Conservation (phyloP, 192 early-diverging fungal genomes). For the Gonapodya sp. region DNA sequence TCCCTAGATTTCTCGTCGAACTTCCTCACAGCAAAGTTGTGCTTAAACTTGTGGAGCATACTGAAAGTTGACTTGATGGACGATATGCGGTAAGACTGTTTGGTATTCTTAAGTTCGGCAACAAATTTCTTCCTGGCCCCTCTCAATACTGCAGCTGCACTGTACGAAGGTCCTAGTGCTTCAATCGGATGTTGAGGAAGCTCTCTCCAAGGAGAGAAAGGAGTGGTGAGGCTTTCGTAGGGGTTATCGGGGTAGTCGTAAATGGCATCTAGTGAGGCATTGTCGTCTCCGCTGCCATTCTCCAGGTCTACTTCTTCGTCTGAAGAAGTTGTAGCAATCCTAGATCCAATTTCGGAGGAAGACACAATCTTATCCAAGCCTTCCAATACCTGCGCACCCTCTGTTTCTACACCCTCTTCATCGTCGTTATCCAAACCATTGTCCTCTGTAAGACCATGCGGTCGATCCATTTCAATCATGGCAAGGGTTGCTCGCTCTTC, state of each 20-base stretch:
- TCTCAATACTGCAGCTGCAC: neutral
- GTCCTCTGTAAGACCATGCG: neutral
- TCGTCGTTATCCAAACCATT: neutral
- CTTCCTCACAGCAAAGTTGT: neutral
- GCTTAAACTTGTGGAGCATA: neutral
- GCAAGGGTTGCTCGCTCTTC: neutral
- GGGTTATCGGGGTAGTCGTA: neutral
- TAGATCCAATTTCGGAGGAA: neutral
- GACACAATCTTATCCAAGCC: neutral
- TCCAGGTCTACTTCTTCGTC: neutral
- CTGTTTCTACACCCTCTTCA: neutral
- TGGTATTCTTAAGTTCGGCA: neutral
- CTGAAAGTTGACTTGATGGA: neutral
- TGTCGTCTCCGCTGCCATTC: neutral
- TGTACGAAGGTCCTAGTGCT: neutral
- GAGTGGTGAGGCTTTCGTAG: neutral
- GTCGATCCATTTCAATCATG: neutral
- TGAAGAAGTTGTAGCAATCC: too few species aligned
- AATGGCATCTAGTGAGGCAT: neutral
- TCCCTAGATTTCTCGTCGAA: neutral
- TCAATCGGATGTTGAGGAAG: neutral
- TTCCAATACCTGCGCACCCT: neutral
- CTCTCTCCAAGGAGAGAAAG: neutral
- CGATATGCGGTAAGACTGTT: neutral
- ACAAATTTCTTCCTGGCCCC: neutral